Evolutionary conservation across 164 flowering plant species (phyloP).

Genomic region (Magnolia officinalis): DNA sequence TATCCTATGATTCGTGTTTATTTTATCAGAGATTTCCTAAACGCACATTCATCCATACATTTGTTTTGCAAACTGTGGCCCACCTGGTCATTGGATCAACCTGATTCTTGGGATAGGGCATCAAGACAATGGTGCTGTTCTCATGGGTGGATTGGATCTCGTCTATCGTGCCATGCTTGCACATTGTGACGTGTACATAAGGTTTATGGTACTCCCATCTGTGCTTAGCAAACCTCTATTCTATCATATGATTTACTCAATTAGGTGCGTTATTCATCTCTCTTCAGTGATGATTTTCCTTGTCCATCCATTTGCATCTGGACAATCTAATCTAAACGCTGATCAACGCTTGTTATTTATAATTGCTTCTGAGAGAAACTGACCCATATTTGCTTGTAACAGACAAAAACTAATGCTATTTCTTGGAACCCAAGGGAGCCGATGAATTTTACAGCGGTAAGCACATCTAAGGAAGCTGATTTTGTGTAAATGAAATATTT

Average conservation of each 20-base stretch:
- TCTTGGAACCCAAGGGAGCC: slow-evolving; percentile 99
- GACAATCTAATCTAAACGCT: background rate
- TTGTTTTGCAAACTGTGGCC: too few relatives aligned
- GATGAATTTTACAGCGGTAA: slow-evolving; percentile 93
- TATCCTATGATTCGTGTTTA: too few relatives aligned
- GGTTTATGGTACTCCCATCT: too few relatives aligned
- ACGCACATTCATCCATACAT: too few relatives aligned
- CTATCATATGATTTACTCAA: background rate
- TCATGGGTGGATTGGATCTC: too few relatives aligned
- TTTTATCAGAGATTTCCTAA: too few relatives aligned
- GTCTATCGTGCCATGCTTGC: too few relatives aligned
- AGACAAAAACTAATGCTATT: slow-evolving; percentile 90
- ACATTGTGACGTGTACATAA: too few relatives aligned
- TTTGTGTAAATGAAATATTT: background rate
- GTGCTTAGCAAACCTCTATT: background rate
- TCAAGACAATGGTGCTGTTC: too few relatives aligned
- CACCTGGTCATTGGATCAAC: too few relatives aligned
- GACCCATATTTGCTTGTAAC: slow-evolving; percentile 22
- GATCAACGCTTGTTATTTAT: background rate
- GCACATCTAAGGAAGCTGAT: slow-evolving; percentile 15
- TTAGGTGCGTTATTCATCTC: background rate
- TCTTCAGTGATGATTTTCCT: background rate
- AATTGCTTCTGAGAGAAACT: background rate
- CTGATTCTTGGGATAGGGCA: too few relatives aligned
- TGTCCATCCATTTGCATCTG: background rate